Base-by-base conservation (phyloP, 164 flowering plant species). In the Annona cherimola region DNA sequence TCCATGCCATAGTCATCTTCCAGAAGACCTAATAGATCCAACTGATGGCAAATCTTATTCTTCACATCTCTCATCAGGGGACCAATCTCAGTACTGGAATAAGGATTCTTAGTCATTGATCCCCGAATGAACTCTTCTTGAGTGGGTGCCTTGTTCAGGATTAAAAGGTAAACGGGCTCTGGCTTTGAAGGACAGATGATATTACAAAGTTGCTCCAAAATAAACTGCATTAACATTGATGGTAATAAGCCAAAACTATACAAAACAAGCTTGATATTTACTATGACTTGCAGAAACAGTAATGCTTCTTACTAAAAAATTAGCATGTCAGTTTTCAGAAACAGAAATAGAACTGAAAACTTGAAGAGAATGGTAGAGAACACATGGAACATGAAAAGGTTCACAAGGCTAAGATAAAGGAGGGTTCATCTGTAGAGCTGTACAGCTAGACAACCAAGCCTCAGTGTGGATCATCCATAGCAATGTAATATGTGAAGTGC, bases 1-100 rank as follows among this genome's bases (percentile, higher is more conserved):
- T 96, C 99, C 99, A 96, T 90, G 81, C 98, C 92, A 79, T 83
- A 96, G 79, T 96, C 99, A 90, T 96, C 99, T 73, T 90, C 99
- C 55, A 96, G 75, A 77, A 96, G 96, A 55, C 98, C 95, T 46
- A 96, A 70, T 26, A 96, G 77, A 79, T 96, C 99, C 81, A 96
- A 79, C 68, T 93, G 98, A 76, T 92, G 90, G 75, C 99, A 96
- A 70, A 96, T 96, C 76, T 96, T 96, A 77, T 96, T 96, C 81
- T 93, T 96, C 45, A 90, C 98, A 83, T 96, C 98, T 74, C 98
- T 95, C 99, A 96, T 96, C 76, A 96, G 71, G 4, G 97, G 97
- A 81, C 99, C 99, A 80, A 96, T 88, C 83, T 96, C 99, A 72
- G 92, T 78, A 79, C 99, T 96, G 5, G 99, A 90, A 81, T 96